These are phyloP conservation scores for Teunomyces aglyptinius DNA, from an alignment of 805 yeast genomes.

Conservation along the genomic window DNA sequence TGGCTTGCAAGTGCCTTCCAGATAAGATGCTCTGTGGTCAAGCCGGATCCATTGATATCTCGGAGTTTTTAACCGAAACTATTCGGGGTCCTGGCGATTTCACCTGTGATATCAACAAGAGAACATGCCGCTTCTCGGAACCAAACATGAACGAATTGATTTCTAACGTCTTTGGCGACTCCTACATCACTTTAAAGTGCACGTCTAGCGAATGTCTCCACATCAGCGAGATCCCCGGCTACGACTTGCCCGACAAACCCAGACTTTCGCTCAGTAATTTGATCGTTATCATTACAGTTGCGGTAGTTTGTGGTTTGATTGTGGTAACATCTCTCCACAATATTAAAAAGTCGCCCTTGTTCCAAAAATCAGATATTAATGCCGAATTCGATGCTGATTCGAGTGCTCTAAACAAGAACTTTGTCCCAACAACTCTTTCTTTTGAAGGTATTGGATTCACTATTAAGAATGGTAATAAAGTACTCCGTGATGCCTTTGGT, in stretches of 20 bases:
- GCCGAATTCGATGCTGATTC: constrained; percentile 27
- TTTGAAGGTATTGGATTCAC: constrained; percentile 71
- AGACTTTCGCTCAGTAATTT: constrained; percentile 46
- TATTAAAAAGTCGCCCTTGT: constrained; percentile 61
- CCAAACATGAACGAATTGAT: constrained; percentile 96
- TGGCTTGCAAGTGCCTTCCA: constrained; percentile 87
- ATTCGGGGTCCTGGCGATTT: constrained; percentile 94
- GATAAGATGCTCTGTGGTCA: constrained; percentile 93
- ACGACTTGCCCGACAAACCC: constrained; percentile 59
- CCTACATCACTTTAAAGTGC: constrained; percentile 78
- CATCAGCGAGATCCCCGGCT: constrained; percentile 90
- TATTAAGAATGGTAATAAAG: constrained; percentile 44
- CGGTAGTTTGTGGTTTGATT: constrained; percentile 42
- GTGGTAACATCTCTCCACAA: constrained; percentile 45
- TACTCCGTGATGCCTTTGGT: constrained; percentile 70
- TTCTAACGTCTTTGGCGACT: constrained; percentile 91
- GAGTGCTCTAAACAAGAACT: constrained; percentile 49
- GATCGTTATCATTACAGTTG: constrained; percentile 43
- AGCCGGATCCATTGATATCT: constrained; percentile 88
- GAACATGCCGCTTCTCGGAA: constrained; percentile 78
- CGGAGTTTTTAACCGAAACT: constrained; percentile 87
- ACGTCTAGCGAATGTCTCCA: constrained; percentile 89
- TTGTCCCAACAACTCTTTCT: constrained; percentile 68
- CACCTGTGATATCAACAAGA: constrained; percentile 63
- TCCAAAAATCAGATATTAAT: constrained; percentile 34